Conservation (phyloP, 768 basidiomycete species). For the Boletus pseudopeckii region DNA sequence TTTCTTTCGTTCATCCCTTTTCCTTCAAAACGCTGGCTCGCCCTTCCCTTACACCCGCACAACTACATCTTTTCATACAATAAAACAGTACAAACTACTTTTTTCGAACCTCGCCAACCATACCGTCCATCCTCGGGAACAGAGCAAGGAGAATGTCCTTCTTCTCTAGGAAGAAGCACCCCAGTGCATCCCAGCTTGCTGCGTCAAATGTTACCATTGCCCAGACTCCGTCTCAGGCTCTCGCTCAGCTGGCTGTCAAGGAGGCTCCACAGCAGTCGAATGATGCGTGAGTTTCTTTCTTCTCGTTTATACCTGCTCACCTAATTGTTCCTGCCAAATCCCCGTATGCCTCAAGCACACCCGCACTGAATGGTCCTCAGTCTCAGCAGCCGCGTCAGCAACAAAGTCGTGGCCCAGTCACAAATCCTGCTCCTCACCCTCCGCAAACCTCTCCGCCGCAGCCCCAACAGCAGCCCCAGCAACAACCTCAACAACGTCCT, state of each 20-base stretch:
- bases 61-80: slow-evolving; percentile 8
- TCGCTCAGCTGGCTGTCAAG: slow-evolving; percentile 51
- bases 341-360: slow-evolving; percentile 4
- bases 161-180: slow-evolving; percentile 86
- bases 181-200: slow-evolving; percentile 43
- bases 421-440: slow-evolving; percentile 27
- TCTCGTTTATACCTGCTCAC: slow-evolving; percentile 1
- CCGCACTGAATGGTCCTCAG: slow-evolving; percentile 24
- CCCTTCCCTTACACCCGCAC: slow-evolving; percentile 6
- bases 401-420: slow-evolving; percentile 35
- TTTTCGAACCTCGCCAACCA: slow-evolving; percentile 42
- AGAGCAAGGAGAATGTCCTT: slow-evolving; percentile 84
- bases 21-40: slow-evolving; percentile 25
- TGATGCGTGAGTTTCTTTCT: slow-evolving; percentile 36
- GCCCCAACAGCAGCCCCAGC: slow-evolving; percentile 32
- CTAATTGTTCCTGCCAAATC: background rate
- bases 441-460: slow-evolving; percentile 32
- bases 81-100: slow-evolving; percentile 11
- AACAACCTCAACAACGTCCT: slow-evolving; percentile 44
- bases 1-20: slow-evolving; percentile 8
- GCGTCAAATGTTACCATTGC: slow-evolving; percentile 51
- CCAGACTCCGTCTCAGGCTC: slow-evolving; percentile 65
- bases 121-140: slow-evolving; percentile 62
- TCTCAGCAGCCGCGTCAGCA: slow-evolving; percentile 36
- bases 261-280: slow-evolving; percentile 26